These are phyloP conservation scores for Backusella luteola DNA, from an alignment of 192 early-diverging fungal species.

Conservation along the genomic window DNA sequence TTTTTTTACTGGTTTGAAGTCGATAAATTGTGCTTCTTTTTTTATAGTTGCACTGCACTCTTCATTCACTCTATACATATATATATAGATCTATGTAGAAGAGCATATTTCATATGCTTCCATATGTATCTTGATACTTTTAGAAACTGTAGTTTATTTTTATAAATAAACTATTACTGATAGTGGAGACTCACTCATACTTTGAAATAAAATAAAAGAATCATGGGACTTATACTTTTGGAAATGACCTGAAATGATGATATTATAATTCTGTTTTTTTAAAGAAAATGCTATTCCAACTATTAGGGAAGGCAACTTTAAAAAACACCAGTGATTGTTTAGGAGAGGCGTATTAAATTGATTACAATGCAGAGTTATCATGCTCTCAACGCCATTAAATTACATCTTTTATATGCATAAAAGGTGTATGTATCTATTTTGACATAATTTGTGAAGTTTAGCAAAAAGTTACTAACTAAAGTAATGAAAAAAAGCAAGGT, in stretches of 20 bases:
- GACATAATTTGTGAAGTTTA: slow-evolving; percentile 1
- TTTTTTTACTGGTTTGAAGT: neutral
- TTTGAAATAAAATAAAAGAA: neutral
- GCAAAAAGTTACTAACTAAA: neutral
- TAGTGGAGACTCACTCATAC: neutral
- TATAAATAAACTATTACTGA: neutral
- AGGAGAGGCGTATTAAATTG: neutral
- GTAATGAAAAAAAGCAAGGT: neutral
- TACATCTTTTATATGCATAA: neutral
- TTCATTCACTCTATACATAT: neutral
- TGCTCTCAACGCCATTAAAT: neutral
- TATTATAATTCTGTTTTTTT: neutral
- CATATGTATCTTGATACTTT: neutral
- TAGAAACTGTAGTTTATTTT: neutral
- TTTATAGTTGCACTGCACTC: neutral
- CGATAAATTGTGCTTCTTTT: neutral
- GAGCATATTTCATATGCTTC: neutral
- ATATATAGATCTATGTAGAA: neutral
- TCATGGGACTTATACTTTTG: neutral
- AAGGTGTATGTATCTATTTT: neutral
- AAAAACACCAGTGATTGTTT: neutral
- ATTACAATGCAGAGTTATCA: neutral
- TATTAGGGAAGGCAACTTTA: neutral
- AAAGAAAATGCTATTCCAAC: neutral
- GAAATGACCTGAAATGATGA: neutral